Conservation (phyloP, 139 green algal genomes). For the Chlorella sp. region DNA sequence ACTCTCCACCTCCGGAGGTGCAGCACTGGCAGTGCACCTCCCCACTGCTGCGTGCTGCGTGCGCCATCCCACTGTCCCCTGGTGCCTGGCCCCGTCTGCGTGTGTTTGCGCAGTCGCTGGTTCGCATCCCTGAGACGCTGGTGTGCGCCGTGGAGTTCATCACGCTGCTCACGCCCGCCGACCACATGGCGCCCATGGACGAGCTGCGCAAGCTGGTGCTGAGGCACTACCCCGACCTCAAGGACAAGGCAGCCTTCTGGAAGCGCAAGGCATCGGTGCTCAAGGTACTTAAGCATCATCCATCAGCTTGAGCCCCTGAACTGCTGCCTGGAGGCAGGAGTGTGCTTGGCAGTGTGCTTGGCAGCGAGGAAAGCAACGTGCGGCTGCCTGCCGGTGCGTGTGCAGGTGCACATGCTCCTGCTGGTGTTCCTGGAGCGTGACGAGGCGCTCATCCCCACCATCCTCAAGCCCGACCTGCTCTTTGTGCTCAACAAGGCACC, state of each 20-base stretch:
- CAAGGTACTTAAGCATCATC: too few species aligned
- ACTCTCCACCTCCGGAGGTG: not conserved
- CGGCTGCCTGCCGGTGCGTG: too few species aligned
- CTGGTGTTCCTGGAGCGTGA: slow-evolving; percentile 67
- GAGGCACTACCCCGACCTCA: slow-evolving; percentile 59
- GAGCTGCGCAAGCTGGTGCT: slow-evolving; percentile 56
- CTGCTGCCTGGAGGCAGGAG: too few species aligned
- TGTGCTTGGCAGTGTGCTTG: too few species aligned
- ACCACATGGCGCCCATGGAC: slow-evolving; percentile 48
- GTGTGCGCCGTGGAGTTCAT: slow-evolving; percentile 86
- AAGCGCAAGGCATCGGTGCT: slow-evolving; percentile 55
- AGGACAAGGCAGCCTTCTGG: slow-evolving; percentile 74
- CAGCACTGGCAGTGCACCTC: too few species aligned
- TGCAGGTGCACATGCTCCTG: slow-evolving; percentile 80
- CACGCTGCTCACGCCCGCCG: slow-evolving; percentile 21
- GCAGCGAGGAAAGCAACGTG: too few species aligned
- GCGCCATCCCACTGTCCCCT: too few species aligned
- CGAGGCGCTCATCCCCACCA: slow-evolving; percentile 35
- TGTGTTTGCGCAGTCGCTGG: slow-evolving; percentile 64
- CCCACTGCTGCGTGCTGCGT: too few species aligned
- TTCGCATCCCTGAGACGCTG: slow-evolving; percentile 77
- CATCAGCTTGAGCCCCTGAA: too few species aligned
- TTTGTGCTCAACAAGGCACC: slow-evolving; percentile 67
- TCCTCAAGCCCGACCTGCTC: slow-evolving; percentile 55
- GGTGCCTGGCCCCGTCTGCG: too few species aligned